Evolutionary conservation across 1,139 yeast genomes (phyloP).

Genomic region (Debaryomyces subglobosus): DNA sequence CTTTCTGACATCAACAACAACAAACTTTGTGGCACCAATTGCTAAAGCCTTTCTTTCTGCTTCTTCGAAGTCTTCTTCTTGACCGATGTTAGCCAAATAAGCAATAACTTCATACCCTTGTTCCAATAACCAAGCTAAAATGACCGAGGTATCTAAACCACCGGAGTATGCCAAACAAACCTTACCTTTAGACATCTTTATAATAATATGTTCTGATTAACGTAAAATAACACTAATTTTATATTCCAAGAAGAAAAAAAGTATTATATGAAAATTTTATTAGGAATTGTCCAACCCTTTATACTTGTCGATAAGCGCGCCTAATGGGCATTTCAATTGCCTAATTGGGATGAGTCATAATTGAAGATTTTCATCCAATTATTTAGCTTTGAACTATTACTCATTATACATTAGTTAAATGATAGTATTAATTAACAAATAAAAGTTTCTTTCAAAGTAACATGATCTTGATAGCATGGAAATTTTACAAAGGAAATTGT

Average conservation of each 20-base stretch:
- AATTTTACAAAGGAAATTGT: neutral
- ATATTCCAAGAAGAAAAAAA: slow-evolving; percentile 9
- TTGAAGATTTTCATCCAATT: slow-evolving; percentile 2
- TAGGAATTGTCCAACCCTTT: slow-evolving; percentile 21
- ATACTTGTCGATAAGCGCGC: slow-evolving; percentile 43
- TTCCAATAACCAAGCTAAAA: slow-evolving; percentile 96
- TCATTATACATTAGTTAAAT: neutral
- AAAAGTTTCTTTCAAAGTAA: neutral
- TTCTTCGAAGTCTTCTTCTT: slow-evolving; percentile 97
- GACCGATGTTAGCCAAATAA: slow-evolving; percentile 96
- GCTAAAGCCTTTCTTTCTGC: slow-evolving; percentile 96
- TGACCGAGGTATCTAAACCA: slow-evolving; percentile 97
- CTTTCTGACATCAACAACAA: slow-evolving; percentile 90
- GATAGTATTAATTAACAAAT: neutral
- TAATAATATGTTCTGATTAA: slow-evolving; percentile 10
- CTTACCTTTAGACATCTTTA: slow-evolving; percentile 88
- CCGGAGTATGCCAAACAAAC: slow-evolving; percentile 99
- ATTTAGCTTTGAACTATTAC: neutral
- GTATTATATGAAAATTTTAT: slow-evolving; percentile 21
- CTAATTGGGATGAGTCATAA: slow-evolving; percentile 42
- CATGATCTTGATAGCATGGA: neutral
- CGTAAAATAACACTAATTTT: slow-evolving; percentile 3
- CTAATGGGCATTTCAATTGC: slow-evolving; percentile 31
- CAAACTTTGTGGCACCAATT: slow-evolving; percentile 95
- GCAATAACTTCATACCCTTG: slow-evolving; percentile 98